Base-by-base conservation (phyloP, 1,284 basidiomycete genomes). In the Ceratobasidium sp. region DNA sequence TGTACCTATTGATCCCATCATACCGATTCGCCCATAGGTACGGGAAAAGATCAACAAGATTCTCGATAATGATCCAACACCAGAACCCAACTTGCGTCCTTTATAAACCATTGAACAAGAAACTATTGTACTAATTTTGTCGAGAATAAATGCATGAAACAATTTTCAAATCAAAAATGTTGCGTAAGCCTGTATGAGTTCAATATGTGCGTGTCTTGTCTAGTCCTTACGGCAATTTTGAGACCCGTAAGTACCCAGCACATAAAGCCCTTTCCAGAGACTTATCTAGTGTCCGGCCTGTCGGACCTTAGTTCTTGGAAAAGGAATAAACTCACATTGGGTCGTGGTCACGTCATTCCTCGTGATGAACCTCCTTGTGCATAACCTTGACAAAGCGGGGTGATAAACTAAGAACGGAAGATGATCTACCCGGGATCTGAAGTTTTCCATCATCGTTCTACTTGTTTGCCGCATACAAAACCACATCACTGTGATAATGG, bases 31-130 rank as follows among this genome's bases (percentile, higher is more conserved):
- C 16, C 18, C 26, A 45, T 18, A 70, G 65, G 65, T 70, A 5
- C 65, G 65, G 78, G 83, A 83, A 71, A 86, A 87, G 81, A 89
- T 92, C 74, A 90, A 92, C 76, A 80, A 82, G 60, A 89, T 92
- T 71, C 80, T 92, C 70, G 84, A 83, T 75, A 85, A 84, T 80
- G 82, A 81, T 75, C 84, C 84, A 16, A 70, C 73, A 21, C 73
- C 71, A 5, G 74, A 75, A 53, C 64, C 64, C 34, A 69, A 69
- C 65, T n/a, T 70, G 23, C 65, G 65, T 21, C 43, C 43, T n/a
- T 45, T 45, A 18, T 45, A 45, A 45, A 45, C 43, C 43, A 18
- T 18, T 45, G 9, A 45, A 45, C 9, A 45, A 4, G 43, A 45
- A 45, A 45, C 18, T 18, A 10, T 6, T 45, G 43, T 45, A 45